These are phyloP conservation scores for Fusarium succisae DNA, from an alignment of 2,329 filamentous ascomycete species.

Conservation along the genomic window DNA sequence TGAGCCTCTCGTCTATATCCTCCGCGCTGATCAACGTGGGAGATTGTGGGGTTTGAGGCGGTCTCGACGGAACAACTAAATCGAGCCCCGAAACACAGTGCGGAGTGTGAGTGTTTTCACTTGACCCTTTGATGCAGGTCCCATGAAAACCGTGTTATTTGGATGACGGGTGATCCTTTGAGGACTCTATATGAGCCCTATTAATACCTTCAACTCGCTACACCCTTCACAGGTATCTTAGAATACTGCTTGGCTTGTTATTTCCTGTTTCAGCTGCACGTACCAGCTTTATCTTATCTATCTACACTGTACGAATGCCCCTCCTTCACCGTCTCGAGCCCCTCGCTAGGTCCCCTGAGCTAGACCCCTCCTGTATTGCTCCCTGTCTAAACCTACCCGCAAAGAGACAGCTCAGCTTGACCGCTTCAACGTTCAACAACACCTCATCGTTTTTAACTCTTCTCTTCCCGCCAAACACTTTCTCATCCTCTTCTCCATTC, in stretches of 20 bases:
- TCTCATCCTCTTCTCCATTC: slow-evolving; percentile 4
- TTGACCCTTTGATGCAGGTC: not conserved
- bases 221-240: not conserved
- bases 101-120: not conserved
- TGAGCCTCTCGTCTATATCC: slow-evolving; percentile 10
- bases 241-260: not conserved
- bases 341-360: slow-evolving; percentile 34
- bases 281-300: slow-evolving; percentile 37
- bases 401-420: slow-evolving; percentile 41
- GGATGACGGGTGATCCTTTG: not conserved
- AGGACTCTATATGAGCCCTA: not conserved
- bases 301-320: slow-evolving; percentile 41
- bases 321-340: slow-evolving; percentile 38
- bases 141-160: not conserved
- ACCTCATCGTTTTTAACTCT: slow-evolving; percentile 26
- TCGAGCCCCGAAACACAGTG: slow-evolving; percentile 34
- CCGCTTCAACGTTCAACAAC: slow-evolving; percentile 40
- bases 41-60: slow-evolving; percentile 27
- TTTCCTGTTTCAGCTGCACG: not conserved
- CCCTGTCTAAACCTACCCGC: slow-evolving; percentile 24
- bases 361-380: slow-evolving; percentile 36
- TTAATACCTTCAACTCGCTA: not conserved
- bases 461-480: slow-evolving; percentile 15
- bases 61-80: slow-evolving; percentile 35
- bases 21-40: slow-evolving; percentile 17